A percentile compares a stretch with the other conserved stretches of the same genome.
phyloP scores from a whole-genome alignment of 2,329 filamentous ascomycete species.

The Cucurbitaria berberidis region DNA sequence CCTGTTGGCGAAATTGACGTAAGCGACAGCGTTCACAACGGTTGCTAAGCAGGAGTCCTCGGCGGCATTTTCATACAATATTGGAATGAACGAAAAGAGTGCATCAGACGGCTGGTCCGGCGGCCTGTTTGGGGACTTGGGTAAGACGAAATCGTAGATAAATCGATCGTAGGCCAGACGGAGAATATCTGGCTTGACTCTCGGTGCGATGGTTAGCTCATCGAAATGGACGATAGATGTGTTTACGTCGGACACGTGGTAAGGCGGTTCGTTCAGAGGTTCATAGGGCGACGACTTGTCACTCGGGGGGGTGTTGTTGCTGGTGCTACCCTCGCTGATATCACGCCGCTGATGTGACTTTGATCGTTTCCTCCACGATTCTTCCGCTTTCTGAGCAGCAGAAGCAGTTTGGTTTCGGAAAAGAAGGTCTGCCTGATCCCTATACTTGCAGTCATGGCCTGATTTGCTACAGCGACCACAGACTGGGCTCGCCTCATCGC shows the following conservation, averaged over 20 bases:
- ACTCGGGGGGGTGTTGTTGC: conserved; percentile 17
- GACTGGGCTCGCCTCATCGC: conserved; percentile 40
- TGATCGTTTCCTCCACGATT: conserved; percentile 42
- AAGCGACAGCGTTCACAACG: conserved; percentile 33
- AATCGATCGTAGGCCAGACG: conserved; percentile 40
- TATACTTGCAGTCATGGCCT: conserved; percentile 39
- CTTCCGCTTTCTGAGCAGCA: conserved; percentile 43
- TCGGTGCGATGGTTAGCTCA: conserved; percentile 18
- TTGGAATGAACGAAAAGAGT: conserved; percentile 36
- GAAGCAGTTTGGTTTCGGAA: conserved; percentile 44
- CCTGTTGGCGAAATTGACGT: conserved; percentile 37
- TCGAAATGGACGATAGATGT: conserved; percentile 10
- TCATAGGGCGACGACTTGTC: conserved; percentile 9
- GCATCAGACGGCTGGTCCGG: conserved; percentile 28
- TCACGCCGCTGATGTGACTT: conserved; percentile 31
- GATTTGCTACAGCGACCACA: conserved; percentile 41
- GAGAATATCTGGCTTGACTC: conserved; percentile 24
- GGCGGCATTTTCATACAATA: conserved; percentile 26
- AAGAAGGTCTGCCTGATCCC: conserved; percentile 40
- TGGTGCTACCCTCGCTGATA: conserved; percentile 15
- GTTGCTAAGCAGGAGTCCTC: conserved; percentile 32
- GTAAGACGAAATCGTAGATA: conserved; percentile 40
- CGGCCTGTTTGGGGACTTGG: conserved; percentile 22
- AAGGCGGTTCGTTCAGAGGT: conserved; percentile 2
- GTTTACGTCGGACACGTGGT: not conserved